Evolutionary conservation across 2,329 filamentous ascomycete genomes (phyloP), one percentile per base, ranked within the genome.

Genomic region (Alternaria infectoria): DNA sequence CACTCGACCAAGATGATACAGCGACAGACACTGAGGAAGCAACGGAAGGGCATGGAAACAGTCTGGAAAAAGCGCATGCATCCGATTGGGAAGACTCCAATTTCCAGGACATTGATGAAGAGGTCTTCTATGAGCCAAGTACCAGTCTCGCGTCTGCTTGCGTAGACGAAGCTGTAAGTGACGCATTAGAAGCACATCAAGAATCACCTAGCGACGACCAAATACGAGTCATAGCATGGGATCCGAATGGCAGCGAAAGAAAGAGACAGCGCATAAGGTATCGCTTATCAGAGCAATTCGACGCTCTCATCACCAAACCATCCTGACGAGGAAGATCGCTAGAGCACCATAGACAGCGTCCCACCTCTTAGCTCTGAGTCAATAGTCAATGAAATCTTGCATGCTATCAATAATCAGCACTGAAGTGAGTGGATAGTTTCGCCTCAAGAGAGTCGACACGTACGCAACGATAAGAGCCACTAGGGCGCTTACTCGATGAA

Each of bases 341-440:
- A 36, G 32, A n/a, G 32, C 2, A 36, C 8, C 32, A n/a, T 4
- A 4, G 32, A 36, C 32, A n/a, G 3, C 32, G 15, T n/a, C 15
- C 32, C 4, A 36, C 7, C 1, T n/a, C 15, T 2, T n/a, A 36
- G 32, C 15, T n/a, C 0, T 0, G 15, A 36, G 0, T 36, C 32
- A 36, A 36, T 36, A n/a, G 8, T 36, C 32, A 9, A 36, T 15
- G 0, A 3, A 32, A 0, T 36, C 3, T 0, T 9, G 0, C 30
- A 36, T 4, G 30, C 4, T 36, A 36, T 9, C 13, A 4, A 36
- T 1, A 7, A 36, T 36, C 13, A 36, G 6, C 30, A 36, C 13
- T 2, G 30, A 3, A 36, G 30, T 4, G 13, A 15, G 12, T 2
- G 30, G 0, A 32, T 15, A 15, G 0, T 32, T 32, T 4, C 30